Percentiles rank a stretch among this genome's conserved stretches.
Conservation (phyloP, 495 filamentous ascomycete genomes). For the Neurospora sp. region DNA sequence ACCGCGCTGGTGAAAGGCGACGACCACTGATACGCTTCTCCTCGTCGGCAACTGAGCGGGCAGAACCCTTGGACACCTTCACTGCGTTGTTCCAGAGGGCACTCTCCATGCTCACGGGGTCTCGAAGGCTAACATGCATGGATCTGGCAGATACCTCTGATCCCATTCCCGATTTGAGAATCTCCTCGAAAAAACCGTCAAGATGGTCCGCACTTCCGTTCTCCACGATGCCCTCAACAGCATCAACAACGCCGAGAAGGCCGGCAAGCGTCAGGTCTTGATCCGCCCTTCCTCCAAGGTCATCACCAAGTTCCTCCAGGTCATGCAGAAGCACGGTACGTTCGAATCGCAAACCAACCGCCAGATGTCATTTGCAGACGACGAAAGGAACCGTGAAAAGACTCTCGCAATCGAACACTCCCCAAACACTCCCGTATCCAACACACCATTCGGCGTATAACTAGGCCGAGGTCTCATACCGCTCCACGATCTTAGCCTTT, state of each 20-base stretch:
- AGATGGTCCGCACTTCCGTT: constrained; percentile 96
- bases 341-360: constrained; percentile 35
- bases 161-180: constrained; percentile 67
- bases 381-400: not conserved
- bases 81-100: constrained; percentile 49
- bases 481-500: constrained; percentile 86
- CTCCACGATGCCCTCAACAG: constrained; percentile 98
- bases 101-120: constrained; percentile 82
- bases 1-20: constrained; percentile 4
- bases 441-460: constrained; percentile 77
- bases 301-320: constrained; percentile 95
- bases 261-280: constrained; percentile 94
- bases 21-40: constrained; percentile 56
- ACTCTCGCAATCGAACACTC: constrained; percentile 9
- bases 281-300: constrained; percentile 97
- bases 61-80: constrained; percentile 63
- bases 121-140: constrained; percentile 64
- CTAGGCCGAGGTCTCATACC: constrained; percentile 82
- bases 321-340: constrained; percentile 99
- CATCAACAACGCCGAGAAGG: constrained; percentile 99
- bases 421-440: not conserved
- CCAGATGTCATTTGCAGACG: not conserved
- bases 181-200: constrained; percentile 49
- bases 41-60: constrained; percentile 68
- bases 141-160: constrained; percentile 66